Evolutionary conservation across 306 rosid genomes (phyloP).

Genomic region (Fragaria ananassa): DNA sequence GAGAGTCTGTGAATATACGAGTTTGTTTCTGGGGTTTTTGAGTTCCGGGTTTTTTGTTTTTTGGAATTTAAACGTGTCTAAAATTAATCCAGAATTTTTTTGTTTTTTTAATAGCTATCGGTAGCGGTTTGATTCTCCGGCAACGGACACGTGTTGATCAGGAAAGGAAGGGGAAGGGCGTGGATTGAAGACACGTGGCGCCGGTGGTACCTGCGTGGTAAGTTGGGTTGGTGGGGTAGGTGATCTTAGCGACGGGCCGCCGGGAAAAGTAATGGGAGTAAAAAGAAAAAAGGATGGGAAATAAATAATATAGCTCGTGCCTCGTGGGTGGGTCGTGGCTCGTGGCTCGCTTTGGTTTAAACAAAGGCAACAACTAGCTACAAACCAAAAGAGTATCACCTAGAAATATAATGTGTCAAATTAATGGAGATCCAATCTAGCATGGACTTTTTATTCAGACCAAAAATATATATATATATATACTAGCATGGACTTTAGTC

Average conservation of each 20-base stretch:
- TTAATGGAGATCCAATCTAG: neutral
- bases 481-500: neutral
- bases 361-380: neutral
- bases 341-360: neutral
- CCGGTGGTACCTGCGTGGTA: neutral
- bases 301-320: neutral
- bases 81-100: no score
- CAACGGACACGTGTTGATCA: neutral
- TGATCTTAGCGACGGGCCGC: neutral
- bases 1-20: neutral
- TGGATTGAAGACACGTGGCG: conserved; percentile 12
- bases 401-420: neutral
- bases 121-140: neutral
- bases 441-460: neutral
- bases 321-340: neutral
- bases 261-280: neutral
- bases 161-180: neutral
- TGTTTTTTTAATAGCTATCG: no score
- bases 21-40: neutral
- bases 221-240: conserved; percentile 18
- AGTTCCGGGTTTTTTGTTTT: neutral
- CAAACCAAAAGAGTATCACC: neutral
- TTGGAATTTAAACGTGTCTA: neutral
- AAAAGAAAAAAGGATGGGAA: neutral
- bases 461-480: no score